Evolutionary conservation across 148 eudicot species (phyloP).

Genomic region (Arctostaphylos glauca): DNA sequence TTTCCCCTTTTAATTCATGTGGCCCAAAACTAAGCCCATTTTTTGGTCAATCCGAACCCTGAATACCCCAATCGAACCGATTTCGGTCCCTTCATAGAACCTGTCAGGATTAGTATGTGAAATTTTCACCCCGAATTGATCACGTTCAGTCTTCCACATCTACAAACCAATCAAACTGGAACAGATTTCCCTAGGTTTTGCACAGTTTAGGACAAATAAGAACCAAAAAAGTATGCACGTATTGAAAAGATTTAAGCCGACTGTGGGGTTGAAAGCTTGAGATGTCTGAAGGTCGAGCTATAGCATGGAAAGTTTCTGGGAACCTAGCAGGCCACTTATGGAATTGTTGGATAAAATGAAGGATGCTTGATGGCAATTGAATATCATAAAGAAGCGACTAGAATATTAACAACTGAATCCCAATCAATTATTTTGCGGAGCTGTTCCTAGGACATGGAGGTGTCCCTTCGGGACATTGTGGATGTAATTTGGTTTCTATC

Average conservation of each 20-base stretch:
- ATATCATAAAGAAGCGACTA: neutral
- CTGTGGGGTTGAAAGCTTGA: neutral
- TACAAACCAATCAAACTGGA: too few relatives aligned
- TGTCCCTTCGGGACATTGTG: neutral
- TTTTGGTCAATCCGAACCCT: too few relatives aligned
- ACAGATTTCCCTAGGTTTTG: too few relatives aligned
- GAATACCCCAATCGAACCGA: too few relatives aligned
- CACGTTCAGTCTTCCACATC: too few relatives aligned
- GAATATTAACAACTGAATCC: neutral
- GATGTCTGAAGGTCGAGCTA: neutral
- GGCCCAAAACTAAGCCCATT: too few relatives aligned
- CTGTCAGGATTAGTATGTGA: too few relatives aligned
- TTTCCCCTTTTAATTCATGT: too few relatives aligned
- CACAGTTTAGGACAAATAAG: neutral
- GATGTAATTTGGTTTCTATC: constrained; percentile 2
- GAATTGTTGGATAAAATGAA: neutral
- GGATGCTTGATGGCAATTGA: neutral
- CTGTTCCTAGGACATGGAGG: neutral
- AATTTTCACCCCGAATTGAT: too few relatives aligned
- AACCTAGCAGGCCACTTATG: neutral
- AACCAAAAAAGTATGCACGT: neutral
- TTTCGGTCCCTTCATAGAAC: too few relatives aligned
- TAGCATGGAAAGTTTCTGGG: neutral
- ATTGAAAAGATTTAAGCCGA: neutral
- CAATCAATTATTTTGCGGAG: neutral